Evolutionary conservation across 768 basidiomycete genomes (phyloP), one percentile per base, ranked within the genome.

Genomic region (Antrodiella citrinella): DNA sequence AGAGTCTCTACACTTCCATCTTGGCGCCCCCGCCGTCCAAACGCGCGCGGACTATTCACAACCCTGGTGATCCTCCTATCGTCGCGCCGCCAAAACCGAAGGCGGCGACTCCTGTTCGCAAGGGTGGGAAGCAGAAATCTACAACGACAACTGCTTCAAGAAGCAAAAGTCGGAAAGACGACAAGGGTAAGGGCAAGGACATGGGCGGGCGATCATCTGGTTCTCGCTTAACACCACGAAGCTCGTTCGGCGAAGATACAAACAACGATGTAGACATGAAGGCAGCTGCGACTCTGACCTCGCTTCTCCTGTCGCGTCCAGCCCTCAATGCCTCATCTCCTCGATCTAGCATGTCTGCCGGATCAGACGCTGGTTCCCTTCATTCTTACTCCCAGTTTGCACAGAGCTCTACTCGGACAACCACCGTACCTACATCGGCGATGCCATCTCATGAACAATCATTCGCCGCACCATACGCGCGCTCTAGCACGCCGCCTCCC

Each of bases 261-360:
- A n/a, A n/a, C n/a, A n/a, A n/a, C n/a, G 60, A 63, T 9, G 59
- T 84, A 45, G 86, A 88, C 63, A 84, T 89, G 77, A 85, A 89
- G 64, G 88, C 87, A 38, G 88, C 87, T 4, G 85, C 83, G 22
- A 86, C 88, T 7, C 70, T 91, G 55, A 89, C 88, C 0, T 81
- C 81, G 10, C 71, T 90, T 49, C 71, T 84, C 50, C 71, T 83
- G 52, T 76, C 84, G 50, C 72, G 80, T 44, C 80, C 82, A 18
- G 80, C 81, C 9, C 77, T 81, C 12, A 62, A 61, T 23, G 69
- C 73, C 23, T 76, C 80, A 22, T 86, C 84, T 4, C 85, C 86
- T 45, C 76, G 84, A 50, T 85, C 84, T 4, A 86, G 82, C 57
- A 69, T 86, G 55, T 76, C 74, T 12, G 81, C 82, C 51, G 82